Percentiles rank a stretch among this genome's conserved stretches.
These are phyloP conservation scores for Oemleria cerasiformis DNA, from an alignment of 306 rosid species.

Conservation along the genomic window DNA sequence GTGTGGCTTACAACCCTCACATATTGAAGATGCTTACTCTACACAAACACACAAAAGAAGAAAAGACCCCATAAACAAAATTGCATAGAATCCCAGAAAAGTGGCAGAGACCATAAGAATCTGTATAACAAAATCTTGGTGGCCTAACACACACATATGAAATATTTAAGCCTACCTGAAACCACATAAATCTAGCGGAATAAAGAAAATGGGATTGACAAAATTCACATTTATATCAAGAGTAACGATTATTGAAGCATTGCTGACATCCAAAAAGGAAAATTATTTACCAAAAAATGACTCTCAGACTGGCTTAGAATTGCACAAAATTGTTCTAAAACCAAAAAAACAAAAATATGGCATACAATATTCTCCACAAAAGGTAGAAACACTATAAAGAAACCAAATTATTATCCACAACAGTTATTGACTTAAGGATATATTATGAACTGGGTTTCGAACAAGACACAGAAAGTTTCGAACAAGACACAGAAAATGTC, in stretches of 20 bases:
- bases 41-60: not conserved
- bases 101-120: not conserved
- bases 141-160: too few species aligned
- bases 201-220: too few species aligned
- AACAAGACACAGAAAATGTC: not conserved
- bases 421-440: not conserved
- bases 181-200: too few species aligned
- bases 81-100: not conserved
- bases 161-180: not conserved
- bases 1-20: constrained; percentile 12
- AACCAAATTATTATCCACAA: not conserved
- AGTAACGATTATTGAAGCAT: too few species aligned
- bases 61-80: not conserved
- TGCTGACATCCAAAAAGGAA: too few species aligned
- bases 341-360: not conserved
- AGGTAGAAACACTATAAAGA: not conserved
- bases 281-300: too few species aligned
- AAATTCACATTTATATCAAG: too few species aligned
- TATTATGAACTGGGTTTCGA: not conserved
- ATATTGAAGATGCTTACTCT: constrained; percentile 14
- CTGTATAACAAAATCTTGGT: not conserved
- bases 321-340: not conserved
- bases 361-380: not conserved
- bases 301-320: too few species aligned
- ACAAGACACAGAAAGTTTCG: not conserved